Base-by-base conservation (phyloP, 2,329 filamentous ascomycete genomes). In the Anthostomella pinea region DNA sequence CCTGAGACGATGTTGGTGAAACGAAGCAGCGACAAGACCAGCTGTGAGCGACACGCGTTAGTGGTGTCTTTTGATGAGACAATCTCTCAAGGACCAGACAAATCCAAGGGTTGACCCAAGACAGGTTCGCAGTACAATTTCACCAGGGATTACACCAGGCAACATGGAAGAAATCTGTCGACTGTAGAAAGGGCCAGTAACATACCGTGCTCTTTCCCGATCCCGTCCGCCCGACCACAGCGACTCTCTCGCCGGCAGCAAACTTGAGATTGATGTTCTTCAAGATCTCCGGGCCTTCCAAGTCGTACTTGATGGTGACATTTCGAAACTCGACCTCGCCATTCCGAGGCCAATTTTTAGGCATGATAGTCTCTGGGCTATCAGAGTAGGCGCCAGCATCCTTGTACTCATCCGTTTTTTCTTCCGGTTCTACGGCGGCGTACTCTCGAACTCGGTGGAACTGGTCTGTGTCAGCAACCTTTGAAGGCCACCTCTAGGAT, bases 201-300 rank as follows among this genome's bases (percentile, higher is more conserved):
- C 69, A 58, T 56, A 91, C 73, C 0, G 87, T 94, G 33, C 83
- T 88, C 62, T 95, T 95, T 3, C 88, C 88, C 4, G 84, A 88
- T 0, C 85, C 82, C 0, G 87, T 94, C 8, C 87, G 79, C 2
- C 88, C 88, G 8, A 90, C 84, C 14, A 95, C 73, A 0, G 87
- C 87, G 1, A 86, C 86, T 33, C 84, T 83, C 35, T 85, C 83
- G 1, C 87, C 86, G 0, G 83, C 84, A 9, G 63, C 66, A 43
- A 77, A 72, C 21, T 65, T 67, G 28, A 77, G 62, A 41, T 67
- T 74, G 34, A 77, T 58, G 21, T 72, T 57, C 16, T 69, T 70
- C 13, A 77, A 60, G 26, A 77, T 70, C 36, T 74, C 64, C 30
- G 65, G 62, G 13, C 70, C 60, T 39, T 73, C 58, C 18, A 61